Conservation (phyloP, 352 stramenopile genomes). For the Thraustochytrium sp. region DNA sequence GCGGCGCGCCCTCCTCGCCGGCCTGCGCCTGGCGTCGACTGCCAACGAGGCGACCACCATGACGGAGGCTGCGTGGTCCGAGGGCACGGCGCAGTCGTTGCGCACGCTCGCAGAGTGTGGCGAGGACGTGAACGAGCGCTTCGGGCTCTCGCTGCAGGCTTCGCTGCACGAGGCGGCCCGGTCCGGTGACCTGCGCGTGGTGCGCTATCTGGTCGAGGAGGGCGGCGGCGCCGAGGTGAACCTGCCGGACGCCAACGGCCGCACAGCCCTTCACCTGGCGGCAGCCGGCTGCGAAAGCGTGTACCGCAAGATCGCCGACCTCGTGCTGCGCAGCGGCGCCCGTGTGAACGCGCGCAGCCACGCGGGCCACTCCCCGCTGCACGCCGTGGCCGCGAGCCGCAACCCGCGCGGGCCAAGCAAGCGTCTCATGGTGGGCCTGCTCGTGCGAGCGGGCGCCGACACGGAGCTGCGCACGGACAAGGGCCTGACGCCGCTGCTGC, state of each 20-base stretch:
- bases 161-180: neutral
- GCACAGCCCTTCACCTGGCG: neutral
- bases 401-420: neutral
- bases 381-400: neutral
- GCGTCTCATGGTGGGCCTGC: neutral
- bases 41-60: neutral
- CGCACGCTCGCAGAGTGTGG: neutral
- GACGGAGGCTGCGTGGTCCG: neutral
- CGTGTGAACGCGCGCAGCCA: neutral
- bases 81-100: neutral
- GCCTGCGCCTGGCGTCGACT: neutral
- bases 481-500: neutral
- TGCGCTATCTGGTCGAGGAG: neutral
- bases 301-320: neutral
- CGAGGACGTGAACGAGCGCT: conserved; percentile 11
- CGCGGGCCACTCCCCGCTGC: neutral
- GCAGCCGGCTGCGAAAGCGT: neutral
- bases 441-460: neutral
- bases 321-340: neutral
- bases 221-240: neutral
- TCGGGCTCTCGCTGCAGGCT: neutral
- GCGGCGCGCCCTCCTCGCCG: neutral
- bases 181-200: neutral
- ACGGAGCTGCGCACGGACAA: neutral
- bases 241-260: neutral